phyloP scores from a whole-genome alignment of 768 basidiomycete genomes.

The Suillus alpinus region DNA sequence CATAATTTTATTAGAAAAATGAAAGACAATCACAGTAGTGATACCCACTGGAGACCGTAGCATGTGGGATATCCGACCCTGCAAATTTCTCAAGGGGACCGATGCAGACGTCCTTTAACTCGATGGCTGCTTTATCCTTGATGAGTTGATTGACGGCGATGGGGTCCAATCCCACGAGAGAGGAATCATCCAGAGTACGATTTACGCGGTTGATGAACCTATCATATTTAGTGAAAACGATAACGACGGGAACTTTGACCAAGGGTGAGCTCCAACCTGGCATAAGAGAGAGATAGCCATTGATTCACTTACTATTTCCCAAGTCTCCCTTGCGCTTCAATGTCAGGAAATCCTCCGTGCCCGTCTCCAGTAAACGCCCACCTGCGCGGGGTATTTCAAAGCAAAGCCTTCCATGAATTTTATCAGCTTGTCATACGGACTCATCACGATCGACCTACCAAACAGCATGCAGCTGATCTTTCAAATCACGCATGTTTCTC shows the following conservation, averaged over 20 bases:
- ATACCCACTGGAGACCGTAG: too few species aligned
- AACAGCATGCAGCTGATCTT: conserved; percentile 11
- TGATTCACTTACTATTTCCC: conserved; percentile 5
- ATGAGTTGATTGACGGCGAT: too few species aligned
- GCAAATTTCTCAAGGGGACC: too few species aligned
- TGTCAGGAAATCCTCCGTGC: background rate
- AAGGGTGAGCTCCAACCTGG: conserved; percentile 7
- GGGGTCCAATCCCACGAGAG: too few species aligned
- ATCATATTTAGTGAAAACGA: too few species aligned
- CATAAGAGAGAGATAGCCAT: background rate
- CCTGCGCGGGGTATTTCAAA: background rate
- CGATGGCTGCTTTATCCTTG: too few species aligned
- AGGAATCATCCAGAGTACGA: too few species aligned
- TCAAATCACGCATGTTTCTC: background rate
- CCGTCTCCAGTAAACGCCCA: background rate
- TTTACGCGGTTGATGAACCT: too few species aligned
- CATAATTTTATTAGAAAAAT: too few species aligned
- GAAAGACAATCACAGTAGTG: too few species aligned
- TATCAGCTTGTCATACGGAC: background rate
- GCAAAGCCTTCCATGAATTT: background rate
- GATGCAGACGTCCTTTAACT: too few species aligned
- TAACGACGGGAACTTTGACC: background rate
- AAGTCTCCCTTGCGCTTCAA: background rate
- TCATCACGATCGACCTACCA: conserved; percentile 4
- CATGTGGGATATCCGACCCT: too few species aligned